These are phyloP conservation scores for Thozetella sp. DNA, from an alignment of 495 filamentous ascomycete species.

Conservation along the genomic window DNA sequence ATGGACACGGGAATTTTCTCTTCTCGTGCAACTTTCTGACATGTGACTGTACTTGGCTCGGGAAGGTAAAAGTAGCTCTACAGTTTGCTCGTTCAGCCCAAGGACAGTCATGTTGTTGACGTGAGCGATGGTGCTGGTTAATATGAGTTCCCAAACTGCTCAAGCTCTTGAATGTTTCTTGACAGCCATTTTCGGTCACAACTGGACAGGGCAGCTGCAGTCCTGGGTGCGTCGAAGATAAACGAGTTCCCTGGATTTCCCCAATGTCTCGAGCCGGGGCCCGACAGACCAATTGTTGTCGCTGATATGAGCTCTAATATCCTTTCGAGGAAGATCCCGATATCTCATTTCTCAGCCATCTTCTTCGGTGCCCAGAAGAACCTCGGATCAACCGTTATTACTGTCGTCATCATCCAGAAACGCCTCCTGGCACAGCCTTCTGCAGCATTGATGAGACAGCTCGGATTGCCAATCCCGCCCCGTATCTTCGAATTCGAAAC, in stretches of 20 bases:
- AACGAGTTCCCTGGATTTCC: slow-evolving; percentile 40
- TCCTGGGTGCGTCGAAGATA: too few relatives aligned
- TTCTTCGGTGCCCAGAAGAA: slow-evolving; percentile 82
- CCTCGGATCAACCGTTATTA: slow-evolving; percentile 76
- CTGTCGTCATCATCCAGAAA: slow-evolving; percentile 74
- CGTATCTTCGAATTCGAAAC: slow-evolving; percentile 71
- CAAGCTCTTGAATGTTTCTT: too few relatives aligned
- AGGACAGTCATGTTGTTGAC: too few relatives aligned
- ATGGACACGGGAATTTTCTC: too few relatives aligned
- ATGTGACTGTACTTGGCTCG: too few relatives aligned
- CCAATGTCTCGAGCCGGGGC: slow-evolving; percentile 40
- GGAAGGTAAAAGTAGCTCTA: too few relatives aligned
- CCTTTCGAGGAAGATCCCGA: slow-evolving; percentile 52
- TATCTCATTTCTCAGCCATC: slow-evolving; percentile 62
- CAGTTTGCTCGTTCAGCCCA: too few relatives aligned
- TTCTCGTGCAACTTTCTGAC: too few relatives aligned
- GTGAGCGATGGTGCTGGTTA: too few relatives aligned
- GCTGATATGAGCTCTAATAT: slow-evolving; percentile 81
- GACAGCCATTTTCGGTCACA: too few relatives aligned
- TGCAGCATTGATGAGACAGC: slow-evolving; percentile 57
- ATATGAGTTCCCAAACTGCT: too few relatives aligned
- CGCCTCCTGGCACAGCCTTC: slow-evolving; percentile 61
- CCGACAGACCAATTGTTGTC: slow-evolving; percentile 49
- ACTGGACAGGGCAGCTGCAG: too few relatives aligned
- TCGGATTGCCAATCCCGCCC: slow-evolving; percentile 67